Evolutionary conservation across 2,329 filamentous ascomycete species (phyloP).

Genomic region (Pestalotiopsis sp.): DNA sequence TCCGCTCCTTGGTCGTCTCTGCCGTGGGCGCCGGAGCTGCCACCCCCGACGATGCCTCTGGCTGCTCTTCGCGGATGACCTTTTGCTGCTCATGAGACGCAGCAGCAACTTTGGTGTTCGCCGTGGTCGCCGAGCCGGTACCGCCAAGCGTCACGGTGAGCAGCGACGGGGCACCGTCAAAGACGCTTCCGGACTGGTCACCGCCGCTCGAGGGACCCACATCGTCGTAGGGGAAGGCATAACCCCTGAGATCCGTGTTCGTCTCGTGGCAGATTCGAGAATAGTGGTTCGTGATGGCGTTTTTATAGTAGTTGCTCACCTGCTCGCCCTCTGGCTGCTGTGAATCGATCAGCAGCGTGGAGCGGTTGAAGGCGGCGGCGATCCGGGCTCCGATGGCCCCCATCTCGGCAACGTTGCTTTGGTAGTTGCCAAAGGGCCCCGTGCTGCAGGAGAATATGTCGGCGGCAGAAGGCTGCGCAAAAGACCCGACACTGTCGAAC

Average conservation of each 20-base stretch:
- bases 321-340: slow-evolving; percentile 54
- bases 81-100: background rate
- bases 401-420: slow-evolving; percentile 42
- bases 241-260: slow-evolving; percentile 62
- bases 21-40: background rate
- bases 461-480: slow-evolving; percentile 46
- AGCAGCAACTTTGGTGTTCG: background rate
- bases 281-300: slow-evolving; percentile 65
- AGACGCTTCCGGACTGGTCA: slow-evolving; percentile 66
- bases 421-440: slow-evolving; percentile 56
- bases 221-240: slow-evolving; percentile 74
- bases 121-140: background rate
- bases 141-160: slow-evolving; percentile 61
- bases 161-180: slow-evolving; percentile 54
- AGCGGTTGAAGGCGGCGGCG: slow-evolving; percentile 74
- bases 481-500: slow-evolving; percentile 41
- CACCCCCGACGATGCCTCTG: too few species aligned
- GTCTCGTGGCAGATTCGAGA: slow-evolving; percentile 63
- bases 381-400: slow-evolving; percentile 73
- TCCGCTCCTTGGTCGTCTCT: background rate
- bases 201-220: slow-evolving; percentile 55
- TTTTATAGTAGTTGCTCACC: slow-evolving; percentile 53
- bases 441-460: slow-evolving; percentile 34
- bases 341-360: slow-evolving; percentile 60
- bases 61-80: background rate